phyloP scores from a whole-genome alignment of 75 land plant genomes.

The Sequoiadendron giganteum region DNA sequence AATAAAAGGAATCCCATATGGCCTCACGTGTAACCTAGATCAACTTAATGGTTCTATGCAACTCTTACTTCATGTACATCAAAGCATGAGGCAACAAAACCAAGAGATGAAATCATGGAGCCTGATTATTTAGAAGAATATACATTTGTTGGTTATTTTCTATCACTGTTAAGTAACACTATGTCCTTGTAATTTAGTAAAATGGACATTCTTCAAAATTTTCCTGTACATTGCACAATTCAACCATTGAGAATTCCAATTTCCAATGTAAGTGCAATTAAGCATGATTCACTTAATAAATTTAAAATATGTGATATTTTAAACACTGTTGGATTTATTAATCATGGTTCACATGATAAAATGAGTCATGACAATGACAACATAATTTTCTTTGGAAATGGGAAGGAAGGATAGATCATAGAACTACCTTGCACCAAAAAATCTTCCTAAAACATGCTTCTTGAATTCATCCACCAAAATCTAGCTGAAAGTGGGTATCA shows the following conservation, averaged over 20 bases:
- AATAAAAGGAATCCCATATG: too few species aligned
- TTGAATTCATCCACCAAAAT: background rate
- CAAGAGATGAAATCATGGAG: too few species aligned
- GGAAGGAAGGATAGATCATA: background rate
- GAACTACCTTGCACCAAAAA: background rate
- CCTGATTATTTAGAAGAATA: too few species aligned
- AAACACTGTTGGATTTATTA: background rate
- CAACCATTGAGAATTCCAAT: background rate
- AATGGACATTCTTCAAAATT: background rate
- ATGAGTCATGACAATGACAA: background rate
- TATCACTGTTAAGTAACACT: too few species aligned
- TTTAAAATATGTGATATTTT: too few species aligned
- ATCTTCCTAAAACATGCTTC: background rate
- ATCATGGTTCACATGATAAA: background rate
- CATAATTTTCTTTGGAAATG: background rate
- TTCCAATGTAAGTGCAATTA: background rate
- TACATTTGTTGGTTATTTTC: too few species aligned
- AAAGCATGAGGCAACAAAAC: too few species aligned
- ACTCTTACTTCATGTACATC: too few species aligned
- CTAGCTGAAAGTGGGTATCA: background rate
- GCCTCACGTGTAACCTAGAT: too few species aligned
- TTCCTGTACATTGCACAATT: background rate
- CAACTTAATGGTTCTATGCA: too few species aligned
- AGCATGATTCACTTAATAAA: background rate
- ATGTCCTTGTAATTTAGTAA: too few species aligned